A percentile compares a stretch with the other conserved stretches of the same genome.
These are phyloP conservation scores for Nicotiana tomentosiformis DNA, from an alignment of 257 asterid genomes.

Conservation along the genomic window DNA sequence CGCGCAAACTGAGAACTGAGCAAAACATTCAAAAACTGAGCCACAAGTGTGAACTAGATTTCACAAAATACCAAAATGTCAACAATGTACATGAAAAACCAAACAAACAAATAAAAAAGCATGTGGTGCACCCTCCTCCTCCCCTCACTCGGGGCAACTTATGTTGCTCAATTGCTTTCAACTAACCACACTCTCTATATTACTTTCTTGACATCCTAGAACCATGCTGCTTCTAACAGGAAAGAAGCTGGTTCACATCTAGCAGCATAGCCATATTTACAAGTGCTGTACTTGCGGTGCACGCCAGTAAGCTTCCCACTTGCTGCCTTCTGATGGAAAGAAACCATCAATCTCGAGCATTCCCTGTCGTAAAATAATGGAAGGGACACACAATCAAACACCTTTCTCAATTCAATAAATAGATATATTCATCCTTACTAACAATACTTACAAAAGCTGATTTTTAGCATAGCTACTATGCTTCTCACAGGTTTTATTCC, in stretches of 20 bases:
- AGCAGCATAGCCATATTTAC: conserved; percentile 33
- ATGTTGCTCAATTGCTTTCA: conserved; percentile 26
- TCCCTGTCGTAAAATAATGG: conserved; percentile 18
- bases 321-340: conserved; percentile 35
- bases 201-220: background rate
- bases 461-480: conserved; percentile 49
- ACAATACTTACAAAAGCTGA: conserved; percentile 57
- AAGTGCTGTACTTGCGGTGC: conserved; percentile 31
- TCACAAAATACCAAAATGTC: no score
- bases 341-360: conserved; percentile 37
- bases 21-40: no score
- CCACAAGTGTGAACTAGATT: no score
- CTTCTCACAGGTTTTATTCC: conserved; percentile 65
- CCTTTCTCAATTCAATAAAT: background rate
- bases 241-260: conserved; percentile 27
- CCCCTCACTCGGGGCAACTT: conserved; percentile 29
- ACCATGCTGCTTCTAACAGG: conserved; percentile 15
- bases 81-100: no score
- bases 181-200: background rate
- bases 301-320: conserved; percentile 33
- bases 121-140: no score
- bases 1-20: no score
- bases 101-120: background rate
- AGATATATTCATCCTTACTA: background rate
- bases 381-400: background rate